phyloP scores from a whole-genome alignment of 2,329 filamentous ascomycete genomes.

The Pseudogymnoascus sp. region DNA sequence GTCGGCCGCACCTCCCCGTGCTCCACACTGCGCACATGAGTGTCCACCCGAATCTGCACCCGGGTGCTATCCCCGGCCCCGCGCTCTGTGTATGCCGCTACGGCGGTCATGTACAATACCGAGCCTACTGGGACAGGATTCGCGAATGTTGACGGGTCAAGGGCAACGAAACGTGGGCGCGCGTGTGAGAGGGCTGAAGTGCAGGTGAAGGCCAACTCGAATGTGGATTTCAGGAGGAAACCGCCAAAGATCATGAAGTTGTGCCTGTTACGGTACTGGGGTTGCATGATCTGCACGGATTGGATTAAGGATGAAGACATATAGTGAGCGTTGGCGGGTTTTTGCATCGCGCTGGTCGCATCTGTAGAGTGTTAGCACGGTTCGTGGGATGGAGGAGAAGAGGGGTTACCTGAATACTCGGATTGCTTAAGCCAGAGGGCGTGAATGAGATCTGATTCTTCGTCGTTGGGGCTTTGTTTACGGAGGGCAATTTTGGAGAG shows the following conservation, averaged over 20 bases:
- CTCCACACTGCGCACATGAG: constrained; percentile 60
- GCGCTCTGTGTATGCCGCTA: constrained; percentile 56
- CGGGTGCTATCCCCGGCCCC: constrained; percentile 36
- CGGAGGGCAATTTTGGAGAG: constrained; percentile 50
- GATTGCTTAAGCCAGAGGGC: constrained; percentile 60
- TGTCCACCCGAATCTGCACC: constrained; percentile 60
- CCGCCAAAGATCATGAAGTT: constrained; percentile 72
- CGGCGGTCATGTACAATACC: constrained; percentile 61
- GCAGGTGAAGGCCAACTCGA: constrained; percentile 66
- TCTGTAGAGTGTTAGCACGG: constrained; percentile 28
- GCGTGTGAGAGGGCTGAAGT: constrained; percentile 59
- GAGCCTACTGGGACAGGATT: constrained; percentile 65
- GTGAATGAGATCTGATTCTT: constrained; percentile 63
- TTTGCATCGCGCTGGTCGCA: constrained; percentile 43
- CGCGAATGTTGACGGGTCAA: constrained; percentile 63
- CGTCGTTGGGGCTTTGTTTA: constrained; percentile 58
- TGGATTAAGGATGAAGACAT: constrained; percentile 57
- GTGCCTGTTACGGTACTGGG: constrained; percentile 60
- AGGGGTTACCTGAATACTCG: constrained; percentile 45
- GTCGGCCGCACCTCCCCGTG: constrained; percentile 60
- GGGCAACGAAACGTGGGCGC: constrained; percentile 58
- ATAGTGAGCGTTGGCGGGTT: constrained; percentile 49
- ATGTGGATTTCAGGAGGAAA: constrained; percentile 61
- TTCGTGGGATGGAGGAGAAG: background rate
- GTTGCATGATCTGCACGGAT: constrained; percentile 67